Evolutionary conservation across 179 eudicot genomes (phyloP).

Genomic region (Patellifolia procumbens): DNA sequence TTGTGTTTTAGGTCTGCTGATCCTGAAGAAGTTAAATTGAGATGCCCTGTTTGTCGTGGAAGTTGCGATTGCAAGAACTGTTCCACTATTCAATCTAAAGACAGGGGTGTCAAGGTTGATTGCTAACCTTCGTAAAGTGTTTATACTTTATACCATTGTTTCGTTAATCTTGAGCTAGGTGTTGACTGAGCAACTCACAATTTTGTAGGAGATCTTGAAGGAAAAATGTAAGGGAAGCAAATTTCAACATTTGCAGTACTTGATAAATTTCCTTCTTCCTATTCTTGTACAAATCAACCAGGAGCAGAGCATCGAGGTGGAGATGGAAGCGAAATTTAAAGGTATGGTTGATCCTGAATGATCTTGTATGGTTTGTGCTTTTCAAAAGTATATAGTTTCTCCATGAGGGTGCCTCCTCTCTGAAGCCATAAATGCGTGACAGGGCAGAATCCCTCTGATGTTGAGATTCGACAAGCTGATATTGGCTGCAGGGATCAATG

Average conservation of each 20-base stretch:
- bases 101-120: conserved; percentile 49
- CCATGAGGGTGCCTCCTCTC: conserved; percentile 3
- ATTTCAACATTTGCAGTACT: conserved; percentile 55
- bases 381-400: not conserved
- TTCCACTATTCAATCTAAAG: conserved; percentile 42
- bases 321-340: conserved; percentile 64
- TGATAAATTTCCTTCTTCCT: conserved; percentile 74
- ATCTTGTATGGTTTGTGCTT: conserved; percentile 2
- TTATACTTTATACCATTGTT: not conserved
- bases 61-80: conserved; percentile 79
- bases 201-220: conserved; percentile 52
- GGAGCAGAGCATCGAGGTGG: conserved; percentile 63
- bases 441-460: conserved; percentile 58
- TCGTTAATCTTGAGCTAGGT: conserved; percentile 1
- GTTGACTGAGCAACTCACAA: conserved; percentile 9
- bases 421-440: conserved; percentile 36
- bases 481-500: conserved; percentile 41
- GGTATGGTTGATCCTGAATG: conserved; percentile 42
- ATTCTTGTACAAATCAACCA: conserved; percentile 60
- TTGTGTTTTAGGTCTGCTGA: conserved; percentile 45
- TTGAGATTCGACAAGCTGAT: conserved; percentile 64
- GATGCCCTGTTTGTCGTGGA: conserved; percentile 80
- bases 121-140: not conserved
- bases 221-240: conserved; percentile 41
- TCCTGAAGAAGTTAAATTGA: conserved; percentile 54